Base-by-base conservation (phyloP, 306 rosid species). In the Alnus rubra region DNA sequence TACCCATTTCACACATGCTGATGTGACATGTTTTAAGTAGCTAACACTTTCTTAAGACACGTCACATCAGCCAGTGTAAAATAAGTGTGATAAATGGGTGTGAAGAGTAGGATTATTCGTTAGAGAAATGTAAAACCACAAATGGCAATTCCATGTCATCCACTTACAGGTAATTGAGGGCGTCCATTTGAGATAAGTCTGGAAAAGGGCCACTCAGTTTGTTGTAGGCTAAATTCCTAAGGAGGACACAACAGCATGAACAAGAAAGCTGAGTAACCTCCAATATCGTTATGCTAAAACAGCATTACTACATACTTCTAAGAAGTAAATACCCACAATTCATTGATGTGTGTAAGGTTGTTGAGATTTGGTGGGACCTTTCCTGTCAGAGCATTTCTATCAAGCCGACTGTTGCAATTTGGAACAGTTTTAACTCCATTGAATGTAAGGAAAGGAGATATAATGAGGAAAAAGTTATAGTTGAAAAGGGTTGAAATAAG, bases 131-230 rank as follows among this genome's bases (percentile, higher is more conserved):
- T 62, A 52, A 54, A 49, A 72, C 13, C 68, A 49, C 37, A 82
- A 81, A 77, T 13, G 30, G 18, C 33, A 79, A 69, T 39, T 60
- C 35, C 33, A 39, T 62, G 71, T 28, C 18, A 79, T 73, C 67
- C 59, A 87, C 99, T 86, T 83, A 95, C 99, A 95, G 86, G 76
- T 91, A 93, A 86, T 83, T 87, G 69, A 95, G 94, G 69, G 79
- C 23, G 82, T 19, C 80, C 96, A 93, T 89, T 81, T 84, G 81
- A 70, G 85, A 77, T 80, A 95, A 88, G 88, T 91, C 84, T 48
- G 98, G 99, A 53, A 93, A 68, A 77, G 92, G 64, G 79, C 99
- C 97, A 7, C 80, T 75, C 81, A 95, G 78, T 0, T 70, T 80
- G 75, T 95, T 95, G 55, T 69, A 64, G 54, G 97, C 98, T 71